Percentiles rank a stretch among this genome's conserved stretches.
phyloP scores from a whole-genome alignment of 257 asterid genomes.

The Capsicum rhomboideum region DNA sequence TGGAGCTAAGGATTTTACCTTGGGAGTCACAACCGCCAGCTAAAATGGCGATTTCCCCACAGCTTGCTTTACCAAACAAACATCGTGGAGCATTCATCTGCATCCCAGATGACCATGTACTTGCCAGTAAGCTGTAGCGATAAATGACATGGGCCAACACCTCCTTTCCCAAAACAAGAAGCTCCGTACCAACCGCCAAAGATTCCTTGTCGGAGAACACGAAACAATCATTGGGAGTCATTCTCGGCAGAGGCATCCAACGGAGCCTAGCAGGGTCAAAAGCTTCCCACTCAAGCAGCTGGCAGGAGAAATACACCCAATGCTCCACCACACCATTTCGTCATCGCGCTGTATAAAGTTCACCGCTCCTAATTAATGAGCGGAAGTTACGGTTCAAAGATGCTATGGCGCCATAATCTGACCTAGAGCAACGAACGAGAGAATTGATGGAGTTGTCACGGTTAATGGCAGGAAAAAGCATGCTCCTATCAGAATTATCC shows the following conservation, averaged over 20 bases:
- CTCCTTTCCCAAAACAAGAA: conserved; percentile 81
- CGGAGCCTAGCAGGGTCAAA: conserved; percentile 80
- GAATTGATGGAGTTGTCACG: conserved; percentile 74
- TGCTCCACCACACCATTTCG: conserved; percentile 58
- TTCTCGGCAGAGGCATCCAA: conserved; percentile 85
- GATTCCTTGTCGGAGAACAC: conserved; percentile 83
- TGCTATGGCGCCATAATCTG: conserved; percentile 80
- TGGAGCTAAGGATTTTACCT: conserved; percentile 38
- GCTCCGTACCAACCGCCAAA: conserved; percentile 92
- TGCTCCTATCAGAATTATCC: conserved; percentile 42
- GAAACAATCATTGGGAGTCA: conserved; percentile 67
- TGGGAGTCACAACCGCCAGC: conserved; percentile 84
- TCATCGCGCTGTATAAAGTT: conserved; percentile 63
- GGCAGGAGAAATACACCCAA: conserved; percentile 97
- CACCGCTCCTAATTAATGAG: conserved; percentile 60
- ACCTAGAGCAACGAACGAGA: conserved; percentile 67
- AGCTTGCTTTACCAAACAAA: conserved; percentile 80
- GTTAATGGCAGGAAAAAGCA: conserved; percentile 64
- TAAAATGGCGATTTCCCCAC: conserved; percentile 67
- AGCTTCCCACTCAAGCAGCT: conserved; percentile 91
- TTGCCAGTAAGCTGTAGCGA: conserved; percentile 68
- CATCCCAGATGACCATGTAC: conserved; percentile 82
- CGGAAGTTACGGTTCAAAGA: conserved; percentile 64
- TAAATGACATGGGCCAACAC: conserved; percentile 62
- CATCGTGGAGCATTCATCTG: conserved; percentile 76